phyloP scores from a whole-genome alignment of 1,139 yeast species.

The Keqinozyma sinolaborantium region DNA sequence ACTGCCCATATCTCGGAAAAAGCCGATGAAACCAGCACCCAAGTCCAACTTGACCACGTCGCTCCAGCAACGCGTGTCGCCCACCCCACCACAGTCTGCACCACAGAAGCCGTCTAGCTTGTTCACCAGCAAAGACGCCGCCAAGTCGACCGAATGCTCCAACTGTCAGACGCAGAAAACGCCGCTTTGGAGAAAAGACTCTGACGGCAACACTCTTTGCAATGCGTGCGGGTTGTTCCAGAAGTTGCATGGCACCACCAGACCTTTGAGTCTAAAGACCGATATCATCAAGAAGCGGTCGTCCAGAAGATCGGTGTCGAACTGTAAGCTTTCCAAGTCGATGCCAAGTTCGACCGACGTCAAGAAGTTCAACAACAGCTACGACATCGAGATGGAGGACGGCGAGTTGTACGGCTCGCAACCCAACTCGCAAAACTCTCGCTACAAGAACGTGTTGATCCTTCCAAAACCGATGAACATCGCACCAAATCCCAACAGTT shows the following conservation, averaged over 20 bases:
- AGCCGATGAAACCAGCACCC: constrained; percentile 9
- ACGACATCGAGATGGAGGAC: neutral
- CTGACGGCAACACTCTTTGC: constrained; percentile 53
- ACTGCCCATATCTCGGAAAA: constrained; percentile 1
- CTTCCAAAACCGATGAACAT: constrained; percentile 33
- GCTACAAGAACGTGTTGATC: constrained; percentile 40
- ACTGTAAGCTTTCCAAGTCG: constrained; percentile 10
- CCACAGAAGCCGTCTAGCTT: constrained; percentile 2
- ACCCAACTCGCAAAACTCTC: constrained; percentile 1
- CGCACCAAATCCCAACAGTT: constrained; percentile 1
- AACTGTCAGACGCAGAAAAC: constrained; percentile 58
- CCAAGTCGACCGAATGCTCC: constrained; percentile 28
- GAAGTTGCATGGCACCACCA: constrained; percentile 54
- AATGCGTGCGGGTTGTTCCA: constrained; percentile 60
- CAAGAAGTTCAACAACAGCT: neutral
- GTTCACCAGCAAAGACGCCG: constrained; percentile 3
- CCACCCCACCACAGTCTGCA: constrained; percentile 3
- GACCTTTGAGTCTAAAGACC: constrained; percentile 70
- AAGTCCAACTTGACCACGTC: constrained; percentile 35
- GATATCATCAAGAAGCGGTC: constrained; percentile 82
- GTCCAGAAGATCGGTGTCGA: constrained; percentile 8
- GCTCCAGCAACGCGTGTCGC: constrained; percentile 12
- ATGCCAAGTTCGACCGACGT: constrained; percentile 8
- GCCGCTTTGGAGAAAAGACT: constrained; percentile 57
- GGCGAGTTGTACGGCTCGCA: constrained; percentile 1